Percentiles rank a stretch among this genome's conserved stretches.
phyloP scores from a whole-genome alignment of 1,139 yeast species.

The Zygoascus meyerae region DNA sequence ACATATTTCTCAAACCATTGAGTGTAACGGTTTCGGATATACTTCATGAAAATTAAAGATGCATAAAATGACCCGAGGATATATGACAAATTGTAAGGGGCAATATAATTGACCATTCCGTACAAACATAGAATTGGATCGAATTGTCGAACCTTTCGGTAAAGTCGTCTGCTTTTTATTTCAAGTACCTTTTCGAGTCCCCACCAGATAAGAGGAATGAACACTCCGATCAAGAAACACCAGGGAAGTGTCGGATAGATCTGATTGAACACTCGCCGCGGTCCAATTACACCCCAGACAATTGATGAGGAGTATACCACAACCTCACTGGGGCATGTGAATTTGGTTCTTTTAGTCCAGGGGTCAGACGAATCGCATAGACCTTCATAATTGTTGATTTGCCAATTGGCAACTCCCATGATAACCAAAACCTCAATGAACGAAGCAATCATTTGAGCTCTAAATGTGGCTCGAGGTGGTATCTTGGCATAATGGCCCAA shows the following conservation, averaged over 20 bases:
- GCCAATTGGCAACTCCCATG: conserved; percentile 45
- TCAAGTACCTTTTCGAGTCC: conserved; percentile 17
- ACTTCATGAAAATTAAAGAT: conserved; percentile 47
- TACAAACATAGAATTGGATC: conserved; percentile 44
- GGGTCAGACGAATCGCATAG: conserved; percentile 15
- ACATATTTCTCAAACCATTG: conserved; percentile 45
- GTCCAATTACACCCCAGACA: conserved; percentile 60
- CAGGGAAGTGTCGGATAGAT: conserved; percentile 42
- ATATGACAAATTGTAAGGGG: conserved; percentile 44
- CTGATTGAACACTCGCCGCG: conserved; percentile 44
- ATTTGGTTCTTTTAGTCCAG: conserved; percentile 29
- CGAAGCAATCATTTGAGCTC: conserved; percentile 45
- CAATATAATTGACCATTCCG: conserved; percentile 15
- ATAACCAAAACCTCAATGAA: conserved; percentile 35
- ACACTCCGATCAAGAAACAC: conserved; percentile 45
- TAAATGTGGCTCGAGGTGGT: conserved; percentile 51
- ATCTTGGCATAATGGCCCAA: conserved; percentile 49
- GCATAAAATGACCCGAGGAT: conserved; percentile 35
- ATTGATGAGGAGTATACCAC: conserved; percentile 48
- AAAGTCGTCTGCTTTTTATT: not conserved
- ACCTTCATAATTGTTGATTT: conserved; percentile 34
- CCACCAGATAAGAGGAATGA: conserved; percentile 41
- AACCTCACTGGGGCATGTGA: conserved; percentile 34
- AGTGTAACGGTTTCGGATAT: conserved; percentile 44
- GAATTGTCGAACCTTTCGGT: conserved; percentile 27